Evolutionary conservation across 1,284 basidiomycete genomes (phyloP).

Genomic region (Irpex sp.): DNA sequence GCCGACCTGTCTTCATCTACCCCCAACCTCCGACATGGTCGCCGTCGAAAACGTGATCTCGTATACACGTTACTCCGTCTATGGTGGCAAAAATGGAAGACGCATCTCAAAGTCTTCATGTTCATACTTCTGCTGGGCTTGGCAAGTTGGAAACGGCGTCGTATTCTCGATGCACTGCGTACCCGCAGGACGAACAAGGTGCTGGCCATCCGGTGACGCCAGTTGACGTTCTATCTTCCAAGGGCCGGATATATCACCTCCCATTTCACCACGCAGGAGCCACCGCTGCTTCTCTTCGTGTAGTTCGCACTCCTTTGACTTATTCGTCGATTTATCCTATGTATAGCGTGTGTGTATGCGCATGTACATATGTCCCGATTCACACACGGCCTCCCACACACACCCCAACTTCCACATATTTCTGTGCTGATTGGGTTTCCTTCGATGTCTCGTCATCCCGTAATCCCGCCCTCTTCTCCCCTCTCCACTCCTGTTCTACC

Average conservation of each 20-base stretch:
- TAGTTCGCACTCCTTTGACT: neutral
- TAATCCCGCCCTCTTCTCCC: neutral
- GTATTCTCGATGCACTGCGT: neutral
- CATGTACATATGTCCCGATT: neutral
- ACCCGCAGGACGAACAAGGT: neutral
- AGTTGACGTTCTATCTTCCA: neutral
- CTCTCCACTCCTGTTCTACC: neutral
- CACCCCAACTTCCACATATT: neutral
- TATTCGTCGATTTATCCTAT: neutral
- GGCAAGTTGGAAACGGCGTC: slow-evolving; percentile 1
- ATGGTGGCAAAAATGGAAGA: slow-evolving; percentile 64
- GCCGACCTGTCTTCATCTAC: slow-evolving; percentile 20
- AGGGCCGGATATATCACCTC: neutral
- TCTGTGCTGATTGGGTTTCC: neutral
- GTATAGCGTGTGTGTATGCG: neutral
- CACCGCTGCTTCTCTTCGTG: too few species aligned
- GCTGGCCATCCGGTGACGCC: neutral
- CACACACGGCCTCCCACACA: neutral
- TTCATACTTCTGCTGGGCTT: slow-evolving; percentile 17
- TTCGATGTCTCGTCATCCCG: neutral
- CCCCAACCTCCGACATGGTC: slow-evolving; percentile 51
- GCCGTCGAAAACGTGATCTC: slow-evolving; percentile 69
- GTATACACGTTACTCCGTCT: slow-evolving; percentile 59
- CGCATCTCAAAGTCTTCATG: slow-evolving; percentile 32
- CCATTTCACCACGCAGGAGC: too few species aligned